A percentile compares a stretch with the other conserved stretches of the same genome.
Conservation (phyloP, 1,139 yeast species). For the Yarrowia galli region DNA sequence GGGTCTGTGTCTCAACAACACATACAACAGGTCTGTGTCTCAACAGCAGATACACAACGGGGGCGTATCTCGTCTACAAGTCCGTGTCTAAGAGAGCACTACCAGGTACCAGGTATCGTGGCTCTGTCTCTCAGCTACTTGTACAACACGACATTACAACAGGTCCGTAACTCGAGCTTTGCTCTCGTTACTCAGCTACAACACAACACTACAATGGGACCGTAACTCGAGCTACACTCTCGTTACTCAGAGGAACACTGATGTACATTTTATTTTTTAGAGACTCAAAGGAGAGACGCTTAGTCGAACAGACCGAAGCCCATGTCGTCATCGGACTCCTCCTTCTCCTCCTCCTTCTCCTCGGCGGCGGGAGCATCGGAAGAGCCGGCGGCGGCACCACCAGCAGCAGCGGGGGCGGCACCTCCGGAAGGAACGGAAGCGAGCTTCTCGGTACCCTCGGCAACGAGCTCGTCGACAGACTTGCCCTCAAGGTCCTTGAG, state of each 20-base stretch:
- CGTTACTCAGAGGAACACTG: background rate
- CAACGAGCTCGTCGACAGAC: constrained; percentile 87
- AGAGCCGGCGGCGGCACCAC: constrained; percentile 70
- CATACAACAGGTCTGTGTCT: too few relatives aligned
- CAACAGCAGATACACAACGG: too few relatives aligned
- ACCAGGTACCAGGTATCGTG: too few relatives aligned
- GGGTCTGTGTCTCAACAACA: too few relatives aligned
- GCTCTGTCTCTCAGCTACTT: too few relatives aligned
- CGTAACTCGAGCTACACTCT: background rate
- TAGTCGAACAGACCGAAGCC: constrained; percentile 56
- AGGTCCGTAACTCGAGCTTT: background rate
- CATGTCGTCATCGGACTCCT: constrained; percentile 68
- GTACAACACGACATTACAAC: too few relatives aligned
- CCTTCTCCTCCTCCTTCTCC: constrained; percentile 69
- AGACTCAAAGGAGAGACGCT: constrained; percentile 40
- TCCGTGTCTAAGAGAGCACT: too few relatives aligned
- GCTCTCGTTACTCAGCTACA: background rate
- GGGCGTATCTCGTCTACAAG: too few relatives aligned
- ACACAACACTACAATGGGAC: too few relatives aligned
- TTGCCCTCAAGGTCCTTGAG: constrained; percentile 94
- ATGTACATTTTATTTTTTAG: constrained; percentile 33
- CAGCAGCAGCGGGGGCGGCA: constrained; percentile 81
- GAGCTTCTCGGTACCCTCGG: constrained; percentile 94
- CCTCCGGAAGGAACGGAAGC: constrained; percentile 98
- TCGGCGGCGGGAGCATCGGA: constrained; percentile 78